Conservation (phyloP, 2,329 filamentous ascomycete genomes). For the Chrysosporium keratinophilum region DNA sequence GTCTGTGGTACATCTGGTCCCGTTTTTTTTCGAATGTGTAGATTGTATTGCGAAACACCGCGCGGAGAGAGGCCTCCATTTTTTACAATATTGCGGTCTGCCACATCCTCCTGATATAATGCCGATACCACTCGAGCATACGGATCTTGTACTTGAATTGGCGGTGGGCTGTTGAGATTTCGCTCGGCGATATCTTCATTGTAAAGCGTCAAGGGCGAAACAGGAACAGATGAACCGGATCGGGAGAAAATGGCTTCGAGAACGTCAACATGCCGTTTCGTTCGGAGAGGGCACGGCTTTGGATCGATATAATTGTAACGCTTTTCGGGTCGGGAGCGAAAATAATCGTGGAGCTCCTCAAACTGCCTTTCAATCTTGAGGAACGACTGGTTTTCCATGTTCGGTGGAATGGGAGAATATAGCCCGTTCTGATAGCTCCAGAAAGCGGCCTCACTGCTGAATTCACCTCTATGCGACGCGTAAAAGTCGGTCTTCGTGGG, state of each 20-base stretch:
- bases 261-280: conserved; percentile 32
- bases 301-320: conserved; percentile 18
- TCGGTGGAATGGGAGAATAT: conserved; percentile 16
- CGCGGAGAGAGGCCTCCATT: conserved; percentile 10
- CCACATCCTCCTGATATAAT: conserved; percentile 35
- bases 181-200: conserved; percentile 38
- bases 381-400: conserved; percentile 25
- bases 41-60: not conserved
- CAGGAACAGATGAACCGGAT: conserved; percentile 20
- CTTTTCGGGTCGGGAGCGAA: conserved; percentile 24
- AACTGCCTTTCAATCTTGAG: conserved; percentile 33
- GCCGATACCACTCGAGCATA: conserved; percentile 28
- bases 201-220: conserved; percentile 29
- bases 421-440: conserved; percentile 1
- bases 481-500: not conserved
- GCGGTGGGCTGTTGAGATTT: conserved; percentile 20
- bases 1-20: not conserved
- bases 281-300: conserved; percentile 16
- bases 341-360: conserved; percentile 30
- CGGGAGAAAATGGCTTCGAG: conserved; percentile 31
- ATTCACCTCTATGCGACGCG: conserved; percentile 3
- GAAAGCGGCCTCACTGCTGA: not conserved
- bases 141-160: conserved; percentile 9
- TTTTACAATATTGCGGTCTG: conserved; percentile 32
- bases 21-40: not conserved